Evolutionary conservation across 2,329 filamentous ascomycete species (phyloP), one percentile per base, ranked within the genome.

Genomic region (Stemphylium beticola): DNA sequence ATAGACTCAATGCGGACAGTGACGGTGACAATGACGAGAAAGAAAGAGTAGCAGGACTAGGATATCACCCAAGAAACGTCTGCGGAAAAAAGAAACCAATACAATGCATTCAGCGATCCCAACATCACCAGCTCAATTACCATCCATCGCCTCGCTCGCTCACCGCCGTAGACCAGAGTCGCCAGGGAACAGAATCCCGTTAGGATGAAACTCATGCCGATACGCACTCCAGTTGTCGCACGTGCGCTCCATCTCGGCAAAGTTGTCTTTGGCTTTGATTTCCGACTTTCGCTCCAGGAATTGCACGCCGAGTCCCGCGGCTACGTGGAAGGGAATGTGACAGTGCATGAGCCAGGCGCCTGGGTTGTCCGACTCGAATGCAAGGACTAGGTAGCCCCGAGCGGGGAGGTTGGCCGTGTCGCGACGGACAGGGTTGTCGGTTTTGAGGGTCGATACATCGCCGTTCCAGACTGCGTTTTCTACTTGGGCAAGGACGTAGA

Each of bases 261-360:
- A 49, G 12, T 57, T 43, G 12, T 68, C 68, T 15, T 46, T 47
- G 2, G 46, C 40, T 4, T 57, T 17, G 14, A 76, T 74, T 24
- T 74, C 71, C 4, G 52, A 56, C 14, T 70, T 65, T 31, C 75
- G 64, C 64, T 82, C 84, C 0, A 85, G 57, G 61, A 85, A 84
- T 61, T 85, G 81, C 3, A 85, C 72, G 4, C 76, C 79, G 15
- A 88, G 76, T 2, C 74, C 74, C 0, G 64, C 67, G 11, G 69
- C 62, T 12, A 75, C 50, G 50, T 75, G 73, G 58, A 74, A 74
- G 2, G 70, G 72, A 14, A 76, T 74, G 38, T 76, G 74, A 53
- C 74, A 76, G 49, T 76, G 74, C 74, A 76, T 75, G 15, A 76
- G 57, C 68, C 68, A 75, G 4, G 66, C 69, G n/a, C 74, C 73